Evolutionary conservation across 1,139 yeast species (phyloP), one percentile per base, ranked within the genome.

Genomic region (Magnusiomyces tetraspermus): DNA sequence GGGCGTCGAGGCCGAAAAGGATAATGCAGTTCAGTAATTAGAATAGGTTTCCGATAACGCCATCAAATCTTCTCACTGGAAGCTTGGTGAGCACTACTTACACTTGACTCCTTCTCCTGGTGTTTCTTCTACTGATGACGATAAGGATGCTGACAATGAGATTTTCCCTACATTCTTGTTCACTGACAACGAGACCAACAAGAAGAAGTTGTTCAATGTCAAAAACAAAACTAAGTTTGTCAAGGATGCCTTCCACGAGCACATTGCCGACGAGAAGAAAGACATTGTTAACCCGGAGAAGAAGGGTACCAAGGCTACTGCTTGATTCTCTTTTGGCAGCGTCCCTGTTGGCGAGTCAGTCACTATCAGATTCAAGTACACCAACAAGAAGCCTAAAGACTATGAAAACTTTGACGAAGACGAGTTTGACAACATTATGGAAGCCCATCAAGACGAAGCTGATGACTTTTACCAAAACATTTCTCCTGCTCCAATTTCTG

Each of bases 41-140:
- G 68, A 72, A 59, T 70, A 69, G 57, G 63, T 63, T 45, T 49
- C 44, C 61, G 50, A 48, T n/a, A 30, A 72, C 6, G 72, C 83
- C 30, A 73, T 86, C 53, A 76, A 80, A 63, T 74, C 88, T 45
- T 75, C 78, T 48, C 95, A 86, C 66, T 77, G 78, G 67, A 83
- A 82, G 64, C 79, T 85, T 58, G 96, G 96, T 47, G 76, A 74
- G 51, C 76, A 92, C 49, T 78, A 82, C 63, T 68, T 86, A 57
- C 78, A 80, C 23, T 85, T 88, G 69, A 92, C 95, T 13, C 92
- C 96, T 8, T 83, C 96, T n/a, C 95, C 96, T 1, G 95, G 95
- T 45, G 71, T 77, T 22, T 45, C 31, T 45, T 28, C 6, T 11
- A 28, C 6, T 11, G 33, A 28, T 8, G 33, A 28, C 21, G 83